Evolutionary conservation across 1,139 yeast species (phyloP), one percentile per base, ranked within the genome.

Genomic region (Geotrichum fermentans): DNA sequence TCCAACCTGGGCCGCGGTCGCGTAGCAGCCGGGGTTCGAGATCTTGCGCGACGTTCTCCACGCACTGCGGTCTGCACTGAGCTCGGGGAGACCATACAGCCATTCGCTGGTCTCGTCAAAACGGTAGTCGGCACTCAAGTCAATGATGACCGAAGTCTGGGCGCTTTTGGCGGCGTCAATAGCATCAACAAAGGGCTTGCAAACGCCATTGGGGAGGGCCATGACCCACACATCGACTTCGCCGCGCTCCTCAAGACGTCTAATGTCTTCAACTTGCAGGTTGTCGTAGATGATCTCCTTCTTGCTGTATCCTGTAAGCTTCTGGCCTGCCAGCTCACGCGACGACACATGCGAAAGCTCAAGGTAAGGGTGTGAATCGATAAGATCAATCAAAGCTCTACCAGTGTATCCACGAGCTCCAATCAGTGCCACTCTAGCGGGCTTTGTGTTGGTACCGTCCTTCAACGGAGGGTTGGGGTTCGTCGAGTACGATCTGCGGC

Each of bases 361-460:
- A 57, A 92, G 74, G 66, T 79, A 79, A 45, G 95, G 95, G 69
- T 92, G 99, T 50, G 76, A 72, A 68, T 92, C 88, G 57, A 92
- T 85, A 72, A 92, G 75, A 44, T 83, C 79, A 59, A 92, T 88
- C 67, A 92, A 77, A 60, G 92, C 92, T 70, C 86, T 96, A 30
- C 98, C 99, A 28, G 97, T 90, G 70, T 80, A 88, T 36, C 99
- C 99, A 71, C 99, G 83, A 37, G 98, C 99, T 60, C 99, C 99
- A 64, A 92, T 90, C 60, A 92, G 77, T 1, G 97, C 98, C 44
- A 94, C 90, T 53, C 79, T 80, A 35, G 87, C 73, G 52, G 78
- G 78, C 46, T 72, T 67, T 40, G 74, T 73, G 70, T 82, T 85
- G 42, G 78, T 66, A 32, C 88, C 94, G 50, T 75, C 73, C 53